These are phyloP conservation scores for Ceratocystis papillata DNA, from an alignment of 2,329 filamentous ascomycete genomes.

Conservation along the genomic window DNA sequence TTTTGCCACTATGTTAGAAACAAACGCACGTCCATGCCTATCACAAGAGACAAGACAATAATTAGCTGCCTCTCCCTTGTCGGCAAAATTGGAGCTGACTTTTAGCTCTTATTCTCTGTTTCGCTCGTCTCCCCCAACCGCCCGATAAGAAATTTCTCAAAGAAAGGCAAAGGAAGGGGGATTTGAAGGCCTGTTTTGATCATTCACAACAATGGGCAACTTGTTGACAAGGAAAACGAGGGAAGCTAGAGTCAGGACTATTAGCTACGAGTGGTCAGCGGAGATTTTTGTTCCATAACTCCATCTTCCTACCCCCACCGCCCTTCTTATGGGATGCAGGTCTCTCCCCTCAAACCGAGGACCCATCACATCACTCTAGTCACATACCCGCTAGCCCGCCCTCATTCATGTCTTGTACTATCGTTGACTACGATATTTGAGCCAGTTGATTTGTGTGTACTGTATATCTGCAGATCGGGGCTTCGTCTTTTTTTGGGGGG, in stretches of 20 bases:
- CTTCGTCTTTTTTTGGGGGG: background rate
- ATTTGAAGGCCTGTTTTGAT: background rate
- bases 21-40: conserved; percentile 6
- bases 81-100: background rate
- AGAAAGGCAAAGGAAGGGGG: background rate
- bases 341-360: conserved; percentile 10
- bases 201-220: background rate
- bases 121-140: background rate
- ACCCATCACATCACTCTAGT: background rate
- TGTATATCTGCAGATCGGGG: background rate
- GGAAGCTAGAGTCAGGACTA: background rate
- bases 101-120: conserved; percentile 1
- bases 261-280: background rate
- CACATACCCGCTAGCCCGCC: background rate
- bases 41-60: background rate
- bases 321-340: conserved; percentile 9
- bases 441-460: too few species aligned
- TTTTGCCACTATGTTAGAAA: conserved; percentile 4
- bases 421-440: background rate
- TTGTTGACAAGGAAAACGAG: background rate
- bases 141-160: background rate
- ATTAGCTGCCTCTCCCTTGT: conserved; percentile 9
- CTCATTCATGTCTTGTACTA: background rate
- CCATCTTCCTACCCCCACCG: background rate
- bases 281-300: background rate